Evolutionary conservation across 2,329 filamentous ascomycete genomes (phyloP).

Genomic region (Helotiales sp.): DNA sequence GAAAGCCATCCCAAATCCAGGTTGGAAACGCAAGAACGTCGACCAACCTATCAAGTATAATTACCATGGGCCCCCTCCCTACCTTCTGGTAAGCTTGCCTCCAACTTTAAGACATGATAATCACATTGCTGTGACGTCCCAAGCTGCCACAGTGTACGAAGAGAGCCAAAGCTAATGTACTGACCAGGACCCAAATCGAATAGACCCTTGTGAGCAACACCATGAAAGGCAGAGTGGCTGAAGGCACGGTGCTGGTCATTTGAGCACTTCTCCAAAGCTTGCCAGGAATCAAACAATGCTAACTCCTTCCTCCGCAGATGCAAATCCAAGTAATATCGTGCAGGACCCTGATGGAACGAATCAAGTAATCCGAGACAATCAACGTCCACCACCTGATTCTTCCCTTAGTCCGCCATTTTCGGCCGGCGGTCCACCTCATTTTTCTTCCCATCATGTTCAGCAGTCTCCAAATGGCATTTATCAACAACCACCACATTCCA

Average conservation of each 20-base stretch:
- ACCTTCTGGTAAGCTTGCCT: background rate
- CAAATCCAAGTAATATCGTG: constrained; percentile 5
- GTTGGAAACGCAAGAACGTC: background rate
- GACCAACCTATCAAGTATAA: background rate
- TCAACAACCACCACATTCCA: too few relatives aligned
- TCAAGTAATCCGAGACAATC: background rate
- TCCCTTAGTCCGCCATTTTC: too few relatives aligned
- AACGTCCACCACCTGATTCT: too few relatives aligned
- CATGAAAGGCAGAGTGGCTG: background rate
- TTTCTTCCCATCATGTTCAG: too few relatives aligned
- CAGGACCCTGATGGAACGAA: constrained; percentile 9
- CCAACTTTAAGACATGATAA: background rate
- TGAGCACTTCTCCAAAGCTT: background rate
- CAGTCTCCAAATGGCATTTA: too few relatives aligned
- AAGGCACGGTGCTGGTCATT: background rate
- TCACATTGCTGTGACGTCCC: background rate
- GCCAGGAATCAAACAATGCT: background rate
- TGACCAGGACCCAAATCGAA: constrained; percentile 4
- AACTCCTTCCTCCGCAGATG: background rate
- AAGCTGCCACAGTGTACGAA: background rate
- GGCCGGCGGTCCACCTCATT: too few relatives aligned
- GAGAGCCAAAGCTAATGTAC: background rate
- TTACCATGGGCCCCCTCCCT: constrained; percentile 11
- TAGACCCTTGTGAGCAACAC: constrained; percentile 12
- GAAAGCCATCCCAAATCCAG: background rate